Evolutionary conservation across 2,329 filamentous ascomycete genomes (phyloP), one percentile per base, ranked within the genome.

Genomic region (Knufia petricola): DNA sequence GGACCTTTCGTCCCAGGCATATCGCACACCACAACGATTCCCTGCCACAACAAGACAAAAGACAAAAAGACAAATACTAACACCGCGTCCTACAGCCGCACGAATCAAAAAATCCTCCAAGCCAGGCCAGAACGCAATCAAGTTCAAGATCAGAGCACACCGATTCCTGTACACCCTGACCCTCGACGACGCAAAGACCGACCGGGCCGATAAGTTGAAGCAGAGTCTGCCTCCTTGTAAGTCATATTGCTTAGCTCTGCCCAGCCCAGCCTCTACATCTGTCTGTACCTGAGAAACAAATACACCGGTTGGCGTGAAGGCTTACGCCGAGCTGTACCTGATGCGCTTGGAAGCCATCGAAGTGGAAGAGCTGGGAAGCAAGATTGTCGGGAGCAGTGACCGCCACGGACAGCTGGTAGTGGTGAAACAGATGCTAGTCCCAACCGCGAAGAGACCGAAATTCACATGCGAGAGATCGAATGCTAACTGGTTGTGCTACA

Each of bases 191-290:
- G 46, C 46, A 3, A 48, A 48, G 30, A 81, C 82, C 68, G 92
- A 95, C 71, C 96, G 96, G 87, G 94, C 90, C 74, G 92, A 96
- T 79, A 98, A 98, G 86, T 84, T 98, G 63, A 96, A 95, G 88
- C 90, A 96, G 82, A 88, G 82, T 71, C 80, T 98, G 59, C 94
- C 92, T 66, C 94, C 92, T 65, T 86, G 92, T 98, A 89, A 66
- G 87, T 76, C 55, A 37, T 37, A 19, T 34, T 46, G 3, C 8
- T 9, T n/a, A n/a, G n/a, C n/a, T n/a, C n/a, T n/a, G n/a, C n/a
- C n/a, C n/a, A n/a, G n/a, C n/a, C n/a, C n/a, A n/a, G n/a, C n/a
- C n/a, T n/a, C n/a, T n/a, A n/a, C n/a, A n/a, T n/a, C n/a, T n/a
- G n/a, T n/a, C n/a, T n/a, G n/a, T n/a, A n/a, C n/a, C n/a, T n/a